Percentiles rank a stretch among this genome's conserved stretches.
phyloP scores from a whole-genome alignment of 2,329 filamentous ascomycete genomes.

The Sporothrix globosa region DNA sequence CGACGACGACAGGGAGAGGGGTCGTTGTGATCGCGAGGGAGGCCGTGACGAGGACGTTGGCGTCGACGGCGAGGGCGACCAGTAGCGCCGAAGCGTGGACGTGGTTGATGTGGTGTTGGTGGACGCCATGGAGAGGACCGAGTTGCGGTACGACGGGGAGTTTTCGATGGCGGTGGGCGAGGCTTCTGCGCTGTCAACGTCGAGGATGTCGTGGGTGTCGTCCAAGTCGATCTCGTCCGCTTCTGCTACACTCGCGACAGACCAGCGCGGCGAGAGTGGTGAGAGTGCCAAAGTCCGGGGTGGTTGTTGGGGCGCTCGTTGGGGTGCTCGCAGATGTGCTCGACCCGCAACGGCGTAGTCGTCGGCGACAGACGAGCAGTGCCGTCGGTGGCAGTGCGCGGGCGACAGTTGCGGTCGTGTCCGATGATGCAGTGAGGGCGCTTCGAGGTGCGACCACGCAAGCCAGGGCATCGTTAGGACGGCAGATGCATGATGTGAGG shows the following conservation, averaged over 20 bases:
- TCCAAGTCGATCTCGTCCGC: background rate
- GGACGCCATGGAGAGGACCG: constrained; percentile 28
- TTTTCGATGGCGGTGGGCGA: background rate
- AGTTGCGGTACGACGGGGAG: constrained; percentile 13
- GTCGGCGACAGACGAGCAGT: constrained; percentile 28
- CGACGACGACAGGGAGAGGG: background rate
- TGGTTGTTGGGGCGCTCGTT: background rate
- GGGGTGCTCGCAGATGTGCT: background rate
- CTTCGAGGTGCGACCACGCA: constrained; percentile 24
- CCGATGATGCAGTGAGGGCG: constrained; percentile 6
- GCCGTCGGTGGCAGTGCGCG: constrained; percentile 25
- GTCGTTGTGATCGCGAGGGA: background rate
- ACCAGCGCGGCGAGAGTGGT: constrained; percentile 18
- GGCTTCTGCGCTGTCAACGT: background rate
- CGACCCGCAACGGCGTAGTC: background rate
- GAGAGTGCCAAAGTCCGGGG: background rate
- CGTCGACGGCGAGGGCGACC: constrained; percentile 32
- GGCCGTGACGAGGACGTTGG: background rate
- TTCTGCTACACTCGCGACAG: background rate
- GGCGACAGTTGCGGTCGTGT: background rate
- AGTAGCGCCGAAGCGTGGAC: constrained; percentile 32
- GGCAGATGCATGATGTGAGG: constrained; percentile 19
- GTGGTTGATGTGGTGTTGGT: constrained; percentile 23
- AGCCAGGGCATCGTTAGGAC: constrained; percentile 28
- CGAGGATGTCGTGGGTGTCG: background rate